Percentiles rank a stretch among this genome's conserved stretches.
phyloP scores from a whole-genome alignment of 306 rosid species.

The Astragalus glycyphyllos region DNA sequence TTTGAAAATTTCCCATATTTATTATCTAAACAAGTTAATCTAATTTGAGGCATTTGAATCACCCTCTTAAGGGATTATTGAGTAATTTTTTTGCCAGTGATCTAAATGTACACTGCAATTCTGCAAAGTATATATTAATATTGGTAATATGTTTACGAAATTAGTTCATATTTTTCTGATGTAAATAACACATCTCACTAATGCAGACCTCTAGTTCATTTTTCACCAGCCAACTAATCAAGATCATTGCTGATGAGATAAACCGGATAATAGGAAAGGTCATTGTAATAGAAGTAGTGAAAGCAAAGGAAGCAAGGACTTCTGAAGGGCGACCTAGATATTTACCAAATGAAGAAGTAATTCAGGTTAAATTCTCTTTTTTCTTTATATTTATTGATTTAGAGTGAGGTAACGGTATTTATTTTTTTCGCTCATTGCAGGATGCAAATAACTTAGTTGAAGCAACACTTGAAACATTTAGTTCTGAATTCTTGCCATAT shows the following conservation, averaged over 20 bases:
- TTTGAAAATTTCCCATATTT: too few relatives aligned
- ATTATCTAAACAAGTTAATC: too few relatives aligned
- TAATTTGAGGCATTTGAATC: too few relatives aligned
- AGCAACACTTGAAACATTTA: neutral
- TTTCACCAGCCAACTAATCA: neutral
- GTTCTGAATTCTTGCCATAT: conserved; percentile 1
- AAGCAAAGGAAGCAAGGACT: neutral
- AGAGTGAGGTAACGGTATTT: neutral
- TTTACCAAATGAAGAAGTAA: conserved; percentile 20
- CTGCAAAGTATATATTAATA: conserved; percentile 1
- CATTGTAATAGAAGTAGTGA: neutral
- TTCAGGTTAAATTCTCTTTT: conserved; percentile 31
- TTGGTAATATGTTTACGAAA: neutral
- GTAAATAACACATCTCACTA: neutral
- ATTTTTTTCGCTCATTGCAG: conserved; percentile 1
- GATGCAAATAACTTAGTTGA: conserved; percentile 1
- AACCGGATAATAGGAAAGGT: neutral
- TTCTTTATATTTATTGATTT: conserved; percentile 13
- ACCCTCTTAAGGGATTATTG: too few relatives aligned
- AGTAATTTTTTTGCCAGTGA: neutral
- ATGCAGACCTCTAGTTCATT: conserved; percentile 27
- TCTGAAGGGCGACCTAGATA: neutral
- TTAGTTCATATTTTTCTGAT: conserved; percentile 2
- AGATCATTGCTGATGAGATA: conserved; percentile 11
- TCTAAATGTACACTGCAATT: conserved; percentile 12